Base-by-base conservation (phyloP, 108 stramenopile genomes). In the Conticribra weissflogii region DNA sequence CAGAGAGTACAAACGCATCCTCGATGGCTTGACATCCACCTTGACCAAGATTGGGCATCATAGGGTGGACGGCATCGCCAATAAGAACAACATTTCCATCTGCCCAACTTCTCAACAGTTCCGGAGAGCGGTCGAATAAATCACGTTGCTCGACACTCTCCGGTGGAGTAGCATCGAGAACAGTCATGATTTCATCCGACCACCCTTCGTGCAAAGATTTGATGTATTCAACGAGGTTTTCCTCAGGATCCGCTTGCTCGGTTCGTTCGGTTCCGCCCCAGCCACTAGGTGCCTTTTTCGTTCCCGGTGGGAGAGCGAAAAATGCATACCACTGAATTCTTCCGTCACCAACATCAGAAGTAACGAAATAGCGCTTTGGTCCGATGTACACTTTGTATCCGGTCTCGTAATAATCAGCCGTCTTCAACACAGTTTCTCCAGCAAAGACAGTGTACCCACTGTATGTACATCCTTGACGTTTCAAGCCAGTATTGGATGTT, bases 291-390 rank as follows among this genome's bases (percentile, higher is more conserved):
- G 92, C 95, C 66, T 86, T 89, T 77, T 97, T 97, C 66, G 91
- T 84, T 46, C 96, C 96, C 16, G 98, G 95, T 24, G 98, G 96
- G n/a, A 96, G 80, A n/a, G 95, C 96, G 66, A 97, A 91, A 79
- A 98, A 97, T 33, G 98, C 95, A 68, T 98, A 98, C 98, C 98
- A 98, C 83, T 98, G 98, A 70, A 98, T 84, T 36, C 98, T 91
- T 0, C 98, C 98, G 56, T 89, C 85, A 7, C 98, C 98, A 14
- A 98, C 96, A 86, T 98, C 98, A 14, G 83, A 85, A 14, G 96
- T 97, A n/a, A 98, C 98, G 66, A 98, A 98, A 81, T 98, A 98
- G 57, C 95, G 71, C 61, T 95, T 85, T 3, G 98, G 96, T 31
- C 96, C 98, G 70, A 98, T 97, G 90, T 98, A 98, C 1, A 94